These are phyloP conservation scores for Nicotiana tabacum DNA, from an alignment of 257 asterid genomes.

Conservation along the genomic window DNA sequence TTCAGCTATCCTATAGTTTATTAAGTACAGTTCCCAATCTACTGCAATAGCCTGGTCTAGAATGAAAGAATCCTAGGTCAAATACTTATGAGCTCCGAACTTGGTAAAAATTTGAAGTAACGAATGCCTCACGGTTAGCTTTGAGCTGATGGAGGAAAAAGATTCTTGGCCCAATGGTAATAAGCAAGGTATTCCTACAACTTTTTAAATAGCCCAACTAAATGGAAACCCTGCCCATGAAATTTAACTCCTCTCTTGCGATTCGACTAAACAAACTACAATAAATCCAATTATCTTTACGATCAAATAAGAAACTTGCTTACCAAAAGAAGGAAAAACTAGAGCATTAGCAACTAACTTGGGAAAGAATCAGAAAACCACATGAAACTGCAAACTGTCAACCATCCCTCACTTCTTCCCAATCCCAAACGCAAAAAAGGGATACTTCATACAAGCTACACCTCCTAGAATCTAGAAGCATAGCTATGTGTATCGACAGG, in stretches of 20 bases:
- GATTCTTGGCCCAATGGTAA: not conserved
- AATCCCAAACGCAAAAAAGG: not conserved
- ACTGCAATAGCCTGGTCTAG: not conserved
- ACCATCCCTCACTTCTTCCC: not conserved
- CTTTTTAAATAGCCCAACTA: not conserved
- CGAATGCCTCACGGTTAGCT: not conserved
- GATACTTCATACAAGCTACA: not conserved
- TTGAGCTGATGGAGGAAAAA: not conserved
- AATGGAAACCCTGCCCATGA: not conserved
- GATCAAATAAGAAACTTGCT: not conserved
- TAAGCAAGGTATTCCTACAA: not conserved
- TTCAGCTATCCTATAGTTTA: not conserved
- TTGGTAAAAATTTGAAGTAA: not conserved
- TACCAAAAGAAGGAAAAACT: not conserved
- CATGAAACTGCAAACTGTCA: not conserved
- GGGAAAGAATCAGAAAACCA: not conserved
- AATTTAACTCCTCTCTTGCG: not conserved
- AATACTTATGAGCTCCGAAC: not conserved
- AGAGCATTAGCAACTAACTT: not conserved
- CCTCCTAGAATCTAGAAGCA: not conserved
- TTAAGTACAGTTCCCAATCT: not conserved
- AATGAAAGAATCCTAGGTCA: not conserved
- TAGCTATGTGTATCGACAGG: no score
- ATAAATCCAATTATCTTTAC: not conserved
- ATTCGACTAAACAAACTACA: not conserved